phyloP scores from a whole-genome alignment of 352 stramenopile species.

The Phytophthora pinifolia region DNA sequence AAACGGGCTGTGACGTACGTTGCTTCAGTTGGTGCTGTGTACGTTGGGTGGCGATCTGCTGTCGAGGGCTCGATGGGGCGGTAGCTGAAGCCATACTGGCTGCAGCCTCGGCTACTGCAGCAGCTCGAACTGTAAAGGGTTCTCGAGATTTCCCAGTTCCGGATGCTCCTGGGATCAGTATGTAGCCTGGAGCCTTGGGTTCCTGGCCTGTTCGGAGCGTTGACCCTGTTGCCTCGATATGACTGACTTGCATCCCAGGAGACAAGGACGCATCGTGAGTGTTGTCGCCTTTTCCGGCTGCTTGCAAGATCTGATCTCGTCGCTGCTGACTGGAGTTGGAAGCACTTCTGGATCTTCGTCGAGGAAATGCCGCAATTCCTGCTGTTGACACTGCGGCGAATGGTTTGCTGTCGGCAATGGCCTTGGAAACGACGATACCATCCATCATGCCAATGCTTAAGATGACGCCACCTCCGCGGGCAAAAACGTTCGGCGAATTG shows the following conservation, averaged over 20 bases:
- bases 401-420: constrained; percentile 14
- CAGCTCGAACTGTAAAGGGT: constrained; percentile 29
- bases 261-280: constrained; percentile 4
- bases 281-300: constrained; percentile 16
- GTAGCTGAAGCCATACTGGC: constrained; percentile 19
- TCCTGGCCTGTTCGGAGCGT: constrained; percentile 18
- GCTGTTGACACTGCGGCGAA: constrained; percentile 6
- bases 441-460: constrained; percentile 31
- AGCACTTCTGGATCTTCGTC: constrained; percentile 24
- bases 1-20: constrained; percentile 1
- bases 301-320: constrained; percentile 20
- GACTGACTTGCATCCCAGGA: constrained; percentile 17
- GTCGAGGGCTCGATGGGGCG: constrained; percentile 8
- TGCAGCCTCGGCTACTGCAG: constrained; percentile 26
- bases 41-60: constrained; percentile 10
- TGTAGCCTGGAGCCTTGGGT: constrained; percentile 9
- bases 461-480: constrained; percentile 22
- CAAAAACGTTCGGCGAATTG: constrained; percentile 14
- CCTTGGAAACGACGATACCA: constrained; percentile 16
- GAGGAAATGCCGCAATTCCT: constrained; percentile 15
- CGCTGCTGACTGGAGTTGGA: constrained; percentile 22
- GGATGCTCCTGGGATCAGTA: constrained; percentile 11
- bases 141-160: constrained; percentile 7
- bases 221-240: constrained; percentile 18
- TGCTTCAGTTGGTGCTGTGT: constrained; percentile 16